Evolutionary conservation across 2,329 filamentous ascomycete species (phyloP), one percentile per base, ranked within the genome.

Genomic region (Ophiosphaerella korrae): DNA sequence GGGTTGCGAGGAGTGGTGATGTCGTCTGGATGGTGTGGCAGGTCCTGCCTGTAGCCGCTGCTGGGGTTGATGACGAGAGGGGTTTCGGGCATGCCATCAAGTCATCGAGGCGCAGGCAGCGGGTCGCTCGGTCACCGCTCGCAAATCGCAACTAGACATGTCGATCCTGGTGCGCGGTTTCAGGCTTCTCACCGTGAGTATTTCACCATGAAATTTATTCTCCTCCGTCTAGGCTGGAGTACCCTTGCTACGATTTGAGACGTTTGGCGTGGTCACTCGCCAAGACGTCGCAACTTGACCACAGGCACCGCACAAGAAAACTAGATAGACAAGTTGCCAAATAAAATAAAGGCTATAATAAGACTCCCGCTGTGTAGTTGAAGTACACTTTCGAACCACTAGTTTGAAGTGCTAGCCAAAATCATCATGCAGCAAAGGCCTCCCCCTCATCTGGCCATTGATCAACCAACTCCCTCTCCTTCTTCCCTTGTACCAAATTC

Each of bases 381-480:
- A 24, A 21, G 6, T 13, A 3, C 12, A 3, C 7, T 29, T 42
- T n/a, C n/a, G n/a, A 2, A 14, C 14, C 18, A 21, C 18, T 21
- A 4, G 18, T 3, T 21, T 21, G 18, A 21, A 21, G 18, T 21
- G 18, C 18, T 21, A 21, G 18, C 18, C 18, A 21, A 21, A 21
- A 23, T n/a, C 14, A 14, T 31, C 39, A 14, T 16, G 13, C 13
- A 16, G 9, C 8, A 16, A 21, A 24, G 6, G 14, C 34, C 13
- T 44, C 41, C 38, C 45, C 51, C 23, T 42, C 48, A 42, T 69
- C 62, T 26, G 66, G 66, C 66, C 66, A 69, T 55, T 69, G 66
- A 58, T 69, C 66, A 35, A 57, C 58, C 52, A 66, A 52, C 35
- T 58, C 59, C 50, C 52, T 58, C 26, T 50, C 54, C 34, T 21